Evolutionary conservation across 306 rosid species (phyloP), one percentile per base, ranked within the genome.

Genomic region (Acmispon strigosus): DNA sequence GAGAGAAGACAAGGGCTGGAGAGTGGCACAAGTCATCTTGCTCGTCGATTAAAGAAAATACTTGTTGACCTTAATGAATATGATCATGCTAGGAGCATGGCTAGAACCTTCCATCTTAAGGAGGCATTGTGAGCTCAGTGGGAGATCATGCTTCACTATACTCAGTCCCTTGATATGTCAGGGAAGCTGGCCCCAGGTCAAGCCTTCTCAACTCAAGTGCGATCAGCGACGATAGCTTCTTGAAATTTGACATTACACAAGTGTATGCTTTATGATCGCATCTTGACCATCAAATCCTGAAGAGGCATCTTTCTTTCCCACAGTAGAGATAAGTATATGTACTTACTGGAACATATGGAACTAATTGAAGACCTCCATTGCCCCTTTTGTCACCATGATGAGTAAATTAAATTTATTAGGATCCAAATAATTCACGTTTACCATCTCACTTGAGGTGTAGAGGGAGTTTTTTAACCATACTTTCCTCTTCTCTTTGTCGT

Each of bases 31-130:
- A 77, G 72, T 27, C 84, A 86, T 76, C 89, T 93, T 32, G 97
- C 97, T 6, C 92, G 97, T 57, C 88, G 97, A 49, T 72, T 93
- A 53, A 93, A 90, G 86, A 93, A 93, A 85, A 82, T 90, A 84
- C 86, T 93, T 29, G 96, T 90, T 47, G 98, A 93, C 72, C 90
- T 93, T 70, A 85, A 93, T 32, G 90, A 93, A 69, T 93, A 90
- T 73, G 98, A 93, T 77, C 78, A 74, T 54, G 98, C 97, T 34
- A 84, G 96, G 83, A 83, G 70, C 79, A 73, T 93, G 71, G 88
- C 81, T 16, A 85, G 86, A 90, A 86, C 86, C 67, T 90, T 93
- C 77, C 85, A 84, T 75, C 96, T 93, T 42, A 93, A 81, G 76
- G 98, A 93, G 82, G 96, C 98, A 20, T 80, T 93, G 78, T 93